Percentiles rank a stretch among this genome's conserved stretches.
Conservation (phyloP, 768 basidiomycete genomes). For the Suillus ampliporus region DNA sequence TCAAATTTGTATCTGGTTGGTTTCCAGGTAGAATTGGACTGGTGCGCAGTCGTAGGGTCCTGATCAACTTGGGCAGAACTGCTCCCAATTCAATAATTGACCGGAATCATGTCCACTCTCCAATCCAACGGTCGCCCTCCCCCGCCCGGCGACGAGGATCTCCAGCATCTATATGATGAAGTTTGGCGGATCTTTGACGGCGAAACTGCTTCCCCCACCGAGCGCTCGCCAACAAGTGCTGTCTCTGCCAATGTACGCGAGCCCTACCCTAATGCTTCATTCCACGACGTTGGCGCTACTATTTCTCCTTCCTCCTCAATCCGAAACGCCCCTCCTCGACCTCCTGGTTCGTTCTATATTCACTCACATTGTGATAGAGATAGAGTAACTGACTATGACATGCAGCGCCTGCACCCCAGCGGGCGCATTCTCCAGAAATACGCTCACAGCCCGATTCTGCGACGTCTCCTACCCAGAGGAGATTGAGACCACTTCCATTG, state of each 20-base stretch:
- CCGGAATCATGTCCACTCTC: slow-evolving; percentile 41
- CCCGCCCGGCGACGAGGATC: slow-evolving; percentile 68
- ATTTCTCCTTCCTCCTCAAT: slow-evolving; percentile 16
- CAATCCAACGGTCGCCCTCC: slow-evolving; percentile 40
- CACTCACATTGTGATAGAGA: background rate
- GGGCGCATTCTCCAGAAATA: slow-evolving; percentile 23
- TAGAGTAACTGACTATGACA: background rate
- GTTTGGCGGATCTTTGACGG: slow-evolving; percentile 73
- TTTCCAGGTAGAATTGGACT: background rate
- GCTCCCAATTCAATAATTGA: slow-evolving; percentile 11
- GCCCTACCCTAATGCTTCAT: slow-evolving; percentile 23
- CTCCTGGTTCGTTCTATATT: slow-evolving; percentile 25
- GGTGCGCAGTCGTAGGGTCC: background rate
- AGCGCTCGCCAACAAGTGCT: slow-evolving; percentile 27
- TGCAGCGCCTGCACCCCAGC: slow-evolving; percentile 16
- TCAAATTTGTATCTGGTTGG: background rate
- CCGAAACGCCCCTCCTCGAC: slow-evolving; percentile 27
- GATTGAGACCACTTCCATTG: slow-evolving; percentile 33
- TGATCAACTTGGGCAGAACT: slow-evolving; percentile 17
- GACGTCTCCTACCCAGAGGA: slow-evolving; percentile 36
- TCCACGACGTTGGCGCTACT: slow-evolving; percentile 24
- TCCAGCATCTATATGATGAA: slow-evolving; percentile 76
- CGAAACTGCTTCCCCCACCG: slow-evolving; percentile 41
- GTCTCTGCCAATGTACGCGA: slow-evolving; percentile 27
- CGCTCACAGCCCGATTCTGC: slow-evolving; percentile 29